Percentiles rank a stretch among this genome's conserved stretches.
Evolutionary conservation across 2,329 filamentous ascomycete species (phyloP).

Genomic region (Exophiala aquamarina): DNA sequence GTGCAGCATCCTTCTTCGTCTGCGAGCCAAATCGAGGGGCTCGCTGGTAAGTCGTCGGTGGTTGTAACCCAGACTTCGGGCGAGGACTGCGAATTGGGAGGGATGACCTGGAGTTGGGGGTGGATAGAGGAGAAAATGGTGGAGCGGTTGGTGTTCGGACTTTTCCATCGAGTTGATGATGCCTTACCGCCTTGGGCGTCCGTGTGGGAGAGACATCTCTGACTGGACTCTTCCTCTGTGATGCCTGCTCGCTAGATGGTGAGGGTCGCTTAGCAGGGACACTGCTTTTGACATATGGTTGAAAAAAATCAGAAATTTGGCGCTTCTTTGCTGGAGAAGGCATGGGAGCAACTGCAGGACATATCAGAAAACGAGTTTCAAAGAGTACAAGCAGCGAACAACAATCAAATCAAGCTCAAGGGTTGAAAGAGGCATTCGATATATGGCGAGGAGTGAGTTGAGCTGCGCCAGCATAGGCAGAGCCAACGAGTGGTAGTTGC

Average conservation of each 20-base stretch:
- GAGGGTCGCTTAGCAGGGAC: conserved; percentile 29
- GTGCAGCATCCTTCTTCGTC: not conserved
- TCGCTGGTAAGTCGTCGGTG: conserved; percentile 15
- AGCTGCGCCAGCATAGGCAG: not conserved
- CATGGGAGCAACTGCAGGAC: conserved; percentile 13
- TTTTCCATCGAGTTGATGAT: conserved; percentile 1
- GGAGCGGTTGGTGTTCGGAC: conserved; percentile 8
- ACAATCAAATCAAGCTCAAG: no score
- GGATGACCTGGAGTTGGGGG: conserved; percentile 11
- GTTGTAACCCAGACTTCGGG: conserved; percentile 8
- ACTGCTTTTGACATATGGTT: conserved; percentile 34
- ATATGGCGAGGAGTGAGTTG: no score
- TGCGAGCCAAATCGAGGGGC: conserved; percentile 8
- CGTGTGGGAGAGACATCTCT: not conserved
- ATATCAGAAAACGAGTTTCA: conserved; percentile 6
- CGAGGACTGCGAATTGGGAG: conserved; percentile 22
- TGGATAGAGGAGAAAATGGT: conserved; percentile 9
- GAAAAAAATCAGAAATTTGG: conserved; percentile 45
- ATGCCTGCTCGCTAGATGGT: conserved; percentile 14
- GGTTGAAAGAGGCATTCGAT: no score
- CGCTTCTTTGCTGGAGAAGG: conserved; percentile 15
- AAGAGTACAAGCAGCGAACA: not conserved
- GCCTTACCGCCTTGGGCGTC: conserved; percentile 14
- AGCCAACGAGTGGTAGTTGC: not conserved
- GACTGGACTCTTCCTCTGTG: conserved; percentile 4